Conservation (phyloP, 2,329 filamentous ascomycete species). For the Cercospora sesami region DNA sequence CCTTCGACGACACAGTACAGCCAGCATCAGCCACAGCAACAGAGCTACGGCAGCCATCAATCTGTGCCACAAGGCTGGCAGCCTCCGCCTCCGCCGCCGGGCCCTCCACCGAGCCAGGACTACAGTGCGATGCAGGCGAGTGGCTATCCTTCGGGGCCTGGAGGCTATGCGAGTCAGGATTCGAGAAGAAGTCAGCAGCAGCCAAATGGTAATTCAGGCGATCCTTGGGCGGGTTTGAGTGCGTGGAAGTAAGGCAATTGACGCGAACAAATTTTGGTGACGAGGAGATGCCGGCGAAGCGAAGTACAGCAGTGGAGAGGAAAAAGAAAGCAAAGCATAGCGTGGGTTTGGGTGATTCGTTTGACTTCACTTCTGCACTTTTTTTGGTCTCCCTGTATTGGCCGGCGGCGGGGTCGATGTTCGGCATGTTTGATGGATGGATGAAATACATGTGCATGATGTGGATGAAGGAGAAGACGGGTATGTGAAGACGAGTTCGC, state of each 20-base stretch:
- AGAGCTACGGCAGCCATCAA: conserved; percentile 20
- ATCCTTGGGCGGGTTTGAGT: conserved; percentile 71
- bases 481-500: neutral
- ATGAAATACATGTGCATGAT: neutral
- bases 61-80: conserved; percentile 64
- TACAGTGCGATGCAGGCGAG: conserved; percentile 47
- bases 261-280: neutral
- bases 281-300: neutral
- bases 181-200: conserved; percentile 47
- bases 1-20: conserved; percentile 58
- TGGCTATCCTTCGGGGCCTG: conserved; percentile 51
- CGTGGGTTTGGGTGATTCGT: neutral
- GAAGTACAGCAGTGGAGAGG: neutral
- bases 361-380: neutral
- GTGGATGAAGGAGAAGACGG: neutral
- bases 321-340: conserved; percentile 4
- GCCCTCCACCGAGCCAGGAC: conserved; percentile 60
- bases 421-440: neutral
- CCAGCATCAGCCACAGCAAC: conserved; percentile 59
- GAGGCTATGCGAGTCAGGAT: conserved; percentile 54
- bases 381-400: neutral
- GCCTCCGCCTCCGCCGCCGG: conserved; percentile 66
- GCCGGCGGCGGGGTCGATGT: neutral
- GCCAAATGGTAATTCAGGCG: conserved; percentile 44
- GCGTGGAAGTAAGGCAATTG: conserved; percentile 60